phyloP scores from a whole-genome alignment of 2,329 filamentous ascomycete genomes.

The Drechslerella coelobrocha region DNA sequence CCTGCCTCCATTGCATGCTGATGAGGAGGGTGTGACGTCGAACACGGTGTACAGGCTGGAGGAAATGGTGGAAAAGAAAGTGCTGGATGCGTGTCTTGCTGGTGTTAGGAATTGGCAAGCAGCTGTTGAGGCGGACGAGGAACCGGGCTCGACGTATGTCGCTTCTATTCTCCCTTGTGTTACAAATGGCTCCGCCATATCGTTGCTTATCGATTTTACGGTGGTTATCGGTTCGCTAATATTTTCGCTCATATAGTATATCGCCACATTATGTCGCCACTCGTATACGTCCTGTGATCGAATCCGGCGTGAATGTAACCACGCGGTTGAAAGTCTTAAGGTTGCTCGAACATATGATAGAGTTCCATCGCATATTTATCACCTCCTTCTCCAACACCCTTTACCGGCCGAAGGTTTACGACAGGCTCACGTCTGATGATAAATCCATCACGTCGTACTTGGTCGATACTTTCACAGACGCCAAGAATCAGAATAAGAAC shows the following conservation, averaged over 20 bases:
- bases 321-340: constrained; percentile 35
- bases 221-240: background rate
- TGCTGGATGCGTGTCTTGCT: constrained; percentile 30
- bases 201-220: background rate
- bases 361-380: constrained; percentile 38
- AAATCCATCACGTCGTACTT: constrained; percentile 38
- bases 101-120: constrained; percentile 38
- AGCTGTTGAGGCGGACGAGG: constrained; percentile 21
- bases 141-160: constrained; percentile 43
- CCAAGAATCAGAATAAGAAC: constrained; percentile 45
- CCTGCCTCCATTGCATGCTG: constrained; percentile 36
- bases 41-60: constrained; percentile 39
- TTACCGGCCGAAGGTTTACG: constrained; percentile 33
- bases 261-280: constrained; percentile 41
- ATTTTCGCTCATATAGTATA: constrained; percentile 23
- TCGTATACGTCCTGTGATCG: constrained; percentile 40
- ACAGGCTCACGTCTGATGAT: constrained; percentile 29
- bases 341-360: constrained; percentile 46
- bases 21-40: constrained; percentile 35
- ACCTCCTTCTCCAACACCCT: constrained; percentile 22
- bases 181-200: no score
- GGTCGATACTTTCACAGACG: constrained; percentile 29
- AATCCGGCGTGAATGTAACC: constrained; percentile 33
- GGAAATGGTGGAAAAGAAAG: constrained; percentile 42
- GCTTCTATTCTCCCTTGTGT: background rate